Evolutionary conservation across 2,329 filamentous ascomycete species (phyloP).

Genomic region (Epichloe elymi): DNA sequence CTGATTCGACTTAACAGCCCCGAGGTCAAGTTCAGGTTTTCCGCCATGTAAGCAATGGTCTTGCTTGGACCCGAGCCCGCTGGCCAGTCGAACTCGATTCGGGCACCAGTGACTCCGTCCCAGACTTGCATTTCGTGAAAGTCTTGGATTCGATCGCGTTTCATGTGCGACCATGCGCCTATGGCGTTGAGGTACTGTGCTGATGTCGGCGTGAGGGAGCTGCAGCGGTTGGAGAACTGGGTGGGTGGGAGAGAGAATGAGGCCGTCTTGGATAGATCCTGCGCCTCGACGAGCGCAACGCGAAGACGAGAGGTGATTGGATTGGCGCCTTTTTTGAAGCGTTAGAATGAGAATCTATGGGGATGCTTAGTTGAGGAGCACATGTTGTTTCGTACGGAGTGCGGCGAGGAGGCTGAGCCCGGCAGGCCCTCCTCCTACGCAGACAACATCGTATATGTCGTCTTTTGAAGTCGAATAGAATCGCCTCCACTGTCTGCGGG

Average conservation of each 20-base stretch:
- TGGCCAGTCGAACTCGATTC: conserved; percentile 77
- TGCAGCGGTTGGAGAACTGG: conserved; percentile 85
- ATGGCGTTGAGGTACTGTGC: conserved; percentile 71
- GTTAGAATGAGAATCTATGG: background rate
- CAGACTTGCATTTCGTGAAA: conserved; percentile 98
- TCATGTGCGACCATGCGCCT: conserved; percentile 72
- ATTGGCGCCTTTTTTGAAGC: conserved; percentile 47
- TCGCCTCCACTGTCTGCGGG: conserved; percentile 23
- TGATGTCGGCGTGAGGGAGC: conserved; percentile 81
- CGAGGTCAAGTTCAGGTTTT: conserved; percentile 80
- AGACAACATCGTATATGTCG: conserved; percentile 87
- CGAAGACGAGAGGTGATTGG: conserved; percentile 63
- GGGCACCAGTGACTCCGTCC: conserved; percentile 81
- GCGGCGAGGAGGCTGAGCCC: conserved; percentile 72
- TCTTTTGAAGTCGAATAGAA: conserved; percentile 33
- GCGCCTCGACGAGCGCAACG: conserved; percentile 80
- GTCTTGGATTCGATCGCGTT: conserved; percentile 60
- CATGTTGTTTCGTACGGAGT: conserved; percentile 40
- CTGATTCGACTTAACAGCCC: conserved; percentile 61
- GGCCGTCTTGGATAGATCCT: conserved; percentile 61
- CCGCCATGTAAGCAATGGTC: conserved; percentile 89
- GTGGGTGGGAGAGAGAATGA: conserved; percentile 52
- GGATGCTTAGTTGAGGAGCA: no score
- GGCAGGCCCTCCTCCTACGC: conserved; percentile 78
- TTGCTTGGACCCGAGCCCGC: conserved; percentile 32